phyloP scores from a whole-genome alignment of 306 rosid species.

The Crataegus laevigata region DNA sequence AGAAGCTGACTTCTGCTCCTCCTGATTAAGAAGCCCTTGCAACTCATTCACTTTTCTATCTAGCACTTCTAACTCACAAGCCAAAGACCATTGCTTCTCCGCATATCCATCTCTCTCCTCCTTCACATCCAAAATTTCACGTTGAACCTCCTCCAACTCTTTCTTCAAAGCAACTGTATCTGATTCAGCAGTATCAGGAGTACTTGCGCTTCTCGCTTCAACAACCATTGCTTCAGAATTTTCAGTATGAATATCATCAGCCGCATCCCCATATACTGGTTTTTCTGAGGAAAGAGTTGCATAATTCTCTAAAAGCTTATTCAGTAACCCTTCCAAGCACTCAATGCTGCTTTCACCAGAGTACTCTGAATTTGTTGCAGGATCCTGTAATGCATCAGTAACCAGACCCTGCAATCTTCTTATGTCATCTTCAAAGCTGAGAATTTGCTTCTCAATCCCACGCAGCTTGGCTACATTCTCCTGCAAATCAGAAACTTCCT shows the following conservation, averaged over 20 bases:
- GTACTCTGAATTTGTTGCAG: conserved; percentile 33
- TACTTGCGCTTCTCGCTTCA: conserved; percentile 35
- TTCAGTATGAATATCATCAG: conserved; percentile 26
- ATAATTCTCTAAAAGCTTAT: conserved; percentile 57
- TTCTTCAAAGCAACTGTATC: conserved; percentile 42
- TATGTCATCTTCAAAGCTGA: conserved; percentile 42
- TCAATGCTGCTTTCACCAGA: conserved; percentile 49
- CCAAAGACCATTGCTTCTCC: conserved; percentile 52
- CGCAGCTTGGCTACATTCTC: conserved; percentile 40
- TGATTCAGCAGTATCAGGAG: conserved; percentile 27
- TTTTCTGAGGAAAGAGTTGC: conserved; percentile 30
- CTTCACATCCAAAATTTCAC: conserved; percentile 49
- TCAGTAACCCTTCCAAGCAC: conserved; percentile 56
- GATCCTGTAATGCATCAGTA: conserved; percentile 46
- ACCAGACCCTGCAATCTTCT: conserved; percentile 54
- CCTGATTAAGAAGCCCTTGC: conserved; percentile 68
- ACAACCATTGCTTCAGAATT: conserved; percentile 21
- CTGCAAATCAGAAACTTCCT: conserved; percentile 45
- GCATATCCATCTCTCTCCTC: conserved; percentile 57
- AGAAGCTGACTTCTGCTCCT: conserved; percentile 88
- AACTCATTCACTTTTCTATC: conserved; percentile 55
- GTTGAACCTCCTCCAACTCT: conserved; percentile 67
- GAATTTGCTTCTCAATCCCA: conserved; percentile 40
- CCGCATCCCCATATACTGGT: conserved; percentile 23
- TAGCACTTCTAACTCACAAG: conserved; percentile 50